phyloP scores from a whole-genome alignment of 75 land plant species.

The Picea sitchensis region DNA sequence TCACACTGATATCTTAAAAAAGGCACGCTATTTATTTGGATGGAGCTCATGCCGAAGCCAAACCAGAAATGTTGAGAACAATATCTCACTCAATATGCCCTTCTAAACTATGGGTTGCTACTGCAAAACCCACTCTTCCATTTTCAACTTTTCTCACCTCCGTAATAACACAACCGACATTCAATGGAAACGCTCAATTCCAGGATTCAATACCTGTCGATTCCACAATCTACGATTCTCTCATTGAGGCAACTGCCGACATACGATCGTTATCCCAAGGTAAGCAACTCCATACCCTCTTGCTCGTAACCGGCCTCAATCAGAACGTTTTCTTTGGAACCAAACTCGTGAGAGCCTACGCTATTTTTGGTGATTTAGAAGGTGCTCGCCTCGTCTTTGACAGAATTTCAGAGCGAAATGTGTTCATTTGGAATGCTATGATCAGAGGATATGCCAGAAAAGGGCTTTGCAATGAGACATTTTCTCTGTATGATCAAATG shows the following conservation, averaged over 20 bases:
- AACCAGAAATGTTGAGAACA: too few species aligned
- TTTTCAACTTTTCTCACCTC: too few species aligned
- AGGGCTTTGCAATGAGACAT: background rate
- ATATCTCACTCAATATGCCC: too few species aligned
- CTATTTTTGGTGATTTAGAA: background rate
- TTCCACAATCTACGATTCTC: background rate
- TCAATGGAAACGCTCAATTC: too few species aligned
- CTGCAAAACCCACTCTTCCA: too few species aligned
- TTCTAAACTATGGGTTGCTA: too few species aligned
- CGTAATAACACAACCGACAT: too few species aligned
- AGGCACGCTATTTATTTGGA: too few species aligned
- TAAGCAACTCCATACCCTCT: background rate
- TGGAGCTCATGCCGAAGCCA: too few species aligned
- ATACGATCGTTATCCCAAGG: background rate
- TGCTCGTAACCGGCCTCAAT: background rate
- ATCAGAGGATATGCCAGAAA: conserved; percentile 12
- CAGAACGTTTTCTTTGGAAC: background rate
- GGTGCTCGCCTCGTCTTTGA: conserved; percentile 11
- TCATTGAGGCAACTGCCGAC: background rate
- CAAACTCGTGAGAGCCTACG: background rate
- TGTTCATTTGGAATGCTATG: conserved; percentile 19
- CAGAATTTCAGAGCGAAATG: background rate
- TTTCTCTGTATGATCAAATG: background rate
- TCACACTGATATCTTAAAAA: too few species aligned
- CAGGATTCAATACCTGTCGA: too few species aligned